Conservation (phyloP, 257 asterid genomes). For the Verbascum thapsus region DNA sequence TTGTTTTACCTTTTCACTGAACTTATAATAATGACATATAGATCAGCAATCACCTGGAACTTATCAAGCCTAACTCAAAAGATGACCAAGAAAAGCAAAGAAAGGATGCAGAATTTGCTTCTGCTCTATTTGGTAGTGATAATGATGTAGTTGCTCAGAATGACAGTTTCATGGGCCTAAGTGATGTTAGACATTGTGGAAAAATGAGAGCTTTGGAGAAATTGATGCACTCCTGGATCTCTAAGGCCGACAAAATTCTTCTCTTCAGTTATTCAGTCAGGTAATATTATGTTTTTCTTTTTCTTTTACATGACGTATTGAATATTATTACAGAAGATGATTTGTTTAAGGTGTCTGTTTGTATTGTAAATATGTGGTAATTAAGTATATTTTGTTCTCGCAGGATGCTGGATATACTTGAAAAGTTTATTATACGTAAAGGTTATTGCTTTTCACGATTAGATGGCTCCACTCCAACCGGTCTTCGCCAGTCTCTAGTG, state of each 20-base stretch:
- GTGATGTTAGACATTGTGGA: conserved; percentile 86
- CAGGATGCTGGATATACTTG: conserved; percentile 97
- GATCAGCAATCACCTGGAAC: conserved; percentile 97
- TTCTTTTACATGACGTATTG: no score
- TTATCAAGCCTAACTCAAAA: conserved; percentile 85
- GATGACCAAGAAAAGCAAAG: conserved; percentile 83
- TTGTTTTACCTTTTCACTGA: conserved; percentile 17
- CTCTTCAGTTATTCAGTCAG: conserved; percentile 96
- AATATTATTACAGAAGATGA: no score
- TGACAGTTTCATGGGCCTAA: conserved; percentile 88
- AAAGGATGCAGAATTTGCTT: conserved; percentile 80
- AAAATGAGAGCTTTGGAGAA: conserved; percentile 94
- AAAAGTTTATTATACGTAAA: conserved; percentile 86
- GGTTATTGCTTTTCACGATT: conserved; percentile 89
- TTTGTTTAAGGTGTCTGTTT: conserved; percentile 2
- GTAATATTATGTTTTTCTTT: conserved; percentile 29
- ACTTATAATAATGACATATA: conserved; percentile 22
- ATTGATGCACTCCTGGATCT: conserved; percentile 78
- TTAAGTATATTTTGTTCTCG: conserved; percentile 22
- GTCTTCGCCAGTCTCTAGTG: conserved; percentile 83
- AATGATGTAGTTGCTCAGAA: conserved; percentile 58
- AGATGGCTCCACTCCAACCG: conserved; percentile 91
- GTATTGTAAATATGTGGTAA: background rate
- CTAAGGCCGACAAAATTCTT: conserved; percentile 84
- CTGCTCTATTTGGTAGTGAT: conserved; percentile 71